Evolutionary conservation across 306 rosid genomes (phyloP).

Genomic region (Inga laurina): DNA sequence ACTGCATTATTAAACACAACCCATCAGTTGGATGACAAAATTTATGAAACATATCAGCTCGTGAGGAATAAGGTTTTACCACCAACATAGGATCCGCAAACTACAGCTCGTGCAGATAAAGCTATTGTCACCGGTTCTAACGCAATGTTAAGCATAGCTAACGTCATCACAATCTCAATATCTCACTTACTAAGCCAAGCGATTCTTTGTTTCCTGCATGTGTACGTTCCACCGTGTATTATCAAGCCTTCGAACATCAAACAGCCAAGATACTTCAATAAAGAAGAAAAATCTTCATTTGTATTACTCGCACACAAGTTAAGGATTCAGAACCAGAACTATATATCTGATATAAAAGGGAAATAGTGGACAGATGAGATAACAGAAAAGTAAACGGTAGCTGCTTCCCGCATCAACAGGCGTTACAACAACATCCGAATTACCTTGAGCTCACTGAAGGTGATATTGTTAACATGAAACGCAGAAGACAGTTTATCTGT

Average conservation of each 20-base stretch:
- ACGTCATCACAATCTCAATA: background rate
- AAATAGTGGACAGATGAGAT: background rate
- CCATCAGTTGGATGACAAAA: slow-evolving; percentile 14
- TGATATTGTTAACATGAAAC: no score
- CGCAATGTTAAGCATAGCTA: background rate
- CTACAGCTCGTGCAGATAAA: background rate
- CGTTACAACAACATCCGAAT: background rate
- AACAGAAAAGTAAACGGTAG: background rate
- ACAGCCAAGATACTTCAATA: background rate
- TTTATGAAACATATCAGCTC: no score
- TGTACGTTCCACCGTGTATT: background rate
- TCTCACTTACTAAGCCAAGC: background rate
- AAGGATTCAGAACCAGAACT: background rate
- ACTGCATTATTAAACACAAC: slow-evolving; percentile 53
- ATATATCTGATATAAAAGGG: background rate
- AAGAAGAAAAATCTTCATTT: background rate
- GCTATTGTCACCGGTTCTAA: background rate
- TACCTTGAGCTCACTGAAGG: no score
- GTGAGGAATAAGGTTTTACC: background rate
- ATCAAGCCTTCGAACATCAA: background rate
- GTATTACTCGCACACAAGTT: background rate
- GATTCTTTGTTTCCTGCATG: background rate
- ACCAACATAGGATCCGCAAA: background rate
- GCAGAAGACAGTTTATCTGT: no score
- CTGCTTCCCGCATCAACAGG: background rate